These are phyloP conservation scores for Aspergillus sp. DNA, from an alignment of 2,329 filamentous ascomycete species.

Conservation along the genomic window DNA sequence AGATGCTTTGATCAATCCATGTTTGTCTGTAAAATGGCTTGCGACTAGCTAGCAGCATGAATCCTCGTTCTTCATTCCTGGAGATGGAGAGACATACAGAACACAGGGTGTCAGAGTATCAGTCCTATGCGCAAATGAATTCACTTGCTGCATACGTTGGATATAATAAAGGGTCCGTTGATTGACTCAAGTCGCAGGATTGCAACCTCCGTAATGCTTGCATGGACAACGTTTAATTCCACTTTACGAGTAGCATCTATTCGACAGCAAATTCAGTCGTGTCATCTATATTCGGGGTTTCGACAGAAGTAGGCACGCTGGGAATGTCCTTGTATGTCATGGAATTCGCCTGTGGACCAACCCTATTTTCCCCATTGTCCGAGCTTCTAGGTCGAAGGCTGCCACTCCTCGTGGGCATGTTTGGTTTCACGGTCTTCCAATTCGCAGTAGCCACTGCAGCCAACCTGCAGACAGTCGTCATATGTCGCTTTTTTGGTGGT, in stretches of 20 bases:
- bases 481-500: conserved; percentile 43
- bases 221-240: conserved; percentile 46
- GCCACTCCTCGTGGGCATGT: conserved; percentile 38
- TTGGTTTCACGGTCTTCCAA: conserved; percentile 34
- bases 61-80: too few relatives aligned
- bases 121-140: too few relatives aligned
- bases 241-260: conserved; percentile 60
- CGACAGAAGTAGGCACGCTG: conserved; percentile 32
- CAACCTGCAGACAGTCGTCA: conserved; percentile 31
- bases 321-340: conserved; percentile 39
- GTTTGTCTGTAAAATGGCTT: too few relatives aligned
- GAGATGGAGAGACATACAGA: too few relatives aligned
- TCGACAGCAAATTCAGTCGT: conserved; percentile 56
- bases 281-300: conserved; percentile 51
- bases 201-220: conserved; percentile 21
- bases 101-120: too few relatives aligned
- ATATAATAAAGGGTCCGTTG: background rate
- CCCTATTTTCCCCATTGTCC: conserved; percentile 53
- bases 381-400: conserved; percentile 51
- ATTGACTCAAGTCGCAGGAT: conserved; percentile 12
- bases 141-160: background rate
- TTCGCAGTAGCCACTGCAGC: conserved; percentile 34
- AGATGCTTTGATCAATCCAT: too few relatives aligned
- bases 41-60: too few relatives aligned
- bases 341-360: conserved; percentile 44